Conservation (phyloP, 176 grass and related monocot genomes). For the Raddia distichophylla region DNA sequence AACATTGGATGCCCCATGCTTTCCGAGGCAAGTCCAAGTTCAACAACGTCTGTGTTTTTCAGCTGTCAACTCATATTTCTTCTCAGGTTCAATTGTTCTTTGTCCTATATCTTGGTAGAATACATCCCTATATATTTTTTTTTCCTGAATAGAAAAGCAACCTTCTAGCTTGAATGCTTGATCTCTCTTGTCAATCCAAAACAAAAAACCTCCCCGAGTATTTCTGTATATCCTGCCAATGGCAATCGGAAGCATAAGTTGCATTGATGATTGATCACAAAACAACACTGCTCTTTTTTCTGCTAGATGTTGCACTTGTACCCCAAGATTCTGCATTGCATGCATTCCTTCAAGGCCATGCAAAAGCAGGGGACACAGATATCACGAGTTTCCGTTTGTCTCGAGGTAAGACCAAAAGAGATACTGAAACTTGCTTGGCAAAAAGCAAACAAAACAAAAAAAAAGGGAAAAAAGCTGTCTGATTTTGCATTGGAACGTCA, state of each 20-base stretch:
- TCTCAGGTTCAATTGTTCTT: slow-evolving; percentile 43
- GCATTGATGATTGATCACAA: slow-evolving; percentile 18
- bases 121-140: background rate
- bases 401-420: slow-evolving; percentile 54
- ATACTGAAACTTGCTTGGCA: slow-evolving; percentile 41
- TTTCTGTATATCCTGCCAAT: background rate
- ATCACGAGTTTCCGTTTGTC: slow-evolving; percentile 62
- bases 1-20: slow-evolving; percentile 51
- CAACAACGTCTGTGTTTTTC: slow-evolving; percentile 38
- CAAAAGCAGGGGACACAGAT: slow-evolving; percentile 58
- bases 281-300: slow-evolving; percentile 33
- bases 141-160: background rate
- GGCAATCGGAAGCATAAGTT: background rate
- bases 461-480: slow-evolving; percentile 27
- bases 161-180: background rate
- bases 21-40: slow-evolving; percentile 42
- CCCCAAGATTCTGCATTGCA: slow-evolving; percentile 62
- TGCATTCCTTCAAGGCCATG: slow-evolving; percentile 59
- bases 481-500: slow-evolving; percentile 38
- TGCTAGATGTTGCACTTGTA: slow-evolving; percentile 57
- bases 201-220: background rate
- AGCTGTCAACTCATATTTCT: slow-evolving; percentile 58
- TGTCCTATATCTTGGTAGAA: slow-evolving; percentile 27
- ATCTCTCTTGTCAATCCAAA: background rate
- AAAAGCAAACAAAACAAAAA: slow-evolving; percentile 52